These are phyloP conservation scores for Pyrenochaeta sp. DNA, from an alignment of 2,329 filamentous ascomycete genomes.

Conservation along the genomic window DNA sequence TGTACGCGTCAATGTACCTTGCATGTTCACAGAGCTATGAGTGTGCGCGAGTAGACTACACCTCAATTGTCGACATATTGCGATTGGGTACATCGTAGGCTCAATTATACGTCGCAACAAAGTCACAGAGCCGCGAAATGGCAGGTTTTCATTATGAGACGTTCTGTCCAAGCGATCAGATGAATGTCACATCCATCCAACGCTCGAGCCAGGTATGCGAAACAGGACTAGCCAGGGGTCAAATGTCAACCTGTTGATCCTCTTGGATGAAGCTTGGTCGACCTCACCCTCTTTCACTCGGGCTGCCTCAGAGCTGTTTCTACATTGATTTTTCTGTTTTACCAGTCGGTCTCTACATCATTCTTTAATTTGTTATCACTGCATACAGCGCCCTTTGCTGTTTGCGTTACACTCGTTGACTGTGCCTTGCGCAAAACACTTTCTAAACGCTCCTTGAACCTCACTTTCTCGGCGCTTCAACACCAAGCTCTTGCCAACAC, in stretches of 20 bases:
- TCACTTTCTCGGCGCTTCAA: conserved; percentile 31
- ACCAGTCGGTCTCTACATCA: conserved; percentile 41
- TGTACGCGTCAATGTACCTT: conserved; percentile 22
- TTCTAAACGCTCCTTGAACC: conserved; percentile 20
- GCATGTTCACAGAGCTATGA: neutral
- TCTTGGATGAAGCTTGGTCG: conserved; percentile 35
- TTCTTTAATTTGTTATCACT: conserved; percentile 29
- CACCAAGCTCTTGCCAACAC: conserved; percentile 37
- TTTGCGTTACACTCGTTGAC: conserved; percentile 35
- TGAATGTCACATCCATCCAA: conserved; percentile 1
- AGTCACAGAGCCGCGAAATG: neutral
- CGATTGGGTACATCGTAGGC: neutral
- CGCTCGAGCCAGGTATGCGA: conserved; percentile 21
- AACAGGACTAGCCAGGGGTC: conserved; percentile 39
- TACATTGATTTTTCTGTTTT: conserved; percentile 38
- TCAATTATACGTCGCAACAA: neutral
- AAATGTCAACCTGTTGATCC: conserved; percentile 26
- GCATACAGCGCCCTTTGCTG: conserved; percentile 30
- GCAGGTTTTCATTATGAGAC: conserved; percentile 1
- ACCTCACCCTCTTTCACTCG: conserved; percentile 41
- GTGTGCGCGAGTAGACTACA: neutral
- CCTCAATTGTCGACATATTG: neutral
- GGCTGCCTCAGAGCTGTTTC: conserved; percentile 45
- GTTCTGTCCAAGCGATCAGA: neutral
- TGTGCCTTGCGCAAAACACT: conserved; percentile 10